Conservation (phyloP, 306 rosid genomes). For the Hippophae gyantsensis region DNA sequence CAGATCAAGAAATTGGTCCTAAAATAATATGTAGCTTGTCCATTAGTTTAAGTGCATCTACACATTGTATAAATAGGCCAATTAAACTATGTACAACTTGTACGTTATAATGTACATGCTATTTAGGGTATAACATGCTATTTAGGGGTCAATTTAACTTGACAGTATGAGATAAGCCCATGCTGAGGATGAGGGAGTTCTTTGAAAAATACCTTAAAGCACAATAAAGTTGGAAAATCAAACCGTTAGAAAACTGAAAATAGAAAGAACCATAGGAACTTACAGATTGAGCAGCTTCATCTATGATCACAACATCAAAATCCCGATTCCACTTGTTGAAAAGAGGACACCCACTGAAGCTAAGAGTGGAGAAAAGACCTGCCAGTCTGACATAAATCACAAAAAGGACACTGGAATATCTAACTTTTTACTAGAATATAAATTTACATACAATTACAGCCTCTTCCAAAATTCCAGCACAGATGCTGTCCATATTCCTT, state of each 20-base stretch:
- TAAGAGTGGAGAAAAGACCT: conserved; percentile 90
- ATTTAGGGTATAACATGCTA: too few relatives aligned
- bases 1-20: too few relatives aligned
- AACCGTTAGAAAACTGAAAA: background rate
- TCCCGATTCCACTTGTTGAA: conserved; percentile 68
- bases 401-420: conserved; percentile 13
- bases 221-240: background rate
- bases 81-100: too few relatives aligned
- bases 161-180: too few relatives aligned
- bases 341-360: conserved; percentile 71
- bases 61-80: too few relatives aligned
- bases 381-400: conserved; percentile 28
- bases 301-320: conserved; percentile 91
- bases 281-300: conserved; percentile 99
- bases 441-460: conserved; percentile 63
- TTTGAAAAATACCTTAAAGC: too few relatives aligned
- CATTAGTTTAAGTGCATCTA: too few relatives aligned
- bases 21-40: too few relatives aligned
- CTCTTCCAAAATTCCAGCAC: conserved; percentile 74
- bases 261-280: conserved; percentile 23
- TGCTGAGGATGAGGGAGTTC: too few relatives aligned
- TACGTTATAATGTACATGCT: too few relatives aligned
- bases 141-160: too few relatives aligned
- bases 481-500: conserved; percentile 50
- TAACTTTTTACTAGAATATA: background rate